A percentile compares a stretch with the other conserved stretches of the same genome.
Conservation (phyloP, 2,329 filamentous ascomycete species). For the Nectriaceae sp. region DNA sequence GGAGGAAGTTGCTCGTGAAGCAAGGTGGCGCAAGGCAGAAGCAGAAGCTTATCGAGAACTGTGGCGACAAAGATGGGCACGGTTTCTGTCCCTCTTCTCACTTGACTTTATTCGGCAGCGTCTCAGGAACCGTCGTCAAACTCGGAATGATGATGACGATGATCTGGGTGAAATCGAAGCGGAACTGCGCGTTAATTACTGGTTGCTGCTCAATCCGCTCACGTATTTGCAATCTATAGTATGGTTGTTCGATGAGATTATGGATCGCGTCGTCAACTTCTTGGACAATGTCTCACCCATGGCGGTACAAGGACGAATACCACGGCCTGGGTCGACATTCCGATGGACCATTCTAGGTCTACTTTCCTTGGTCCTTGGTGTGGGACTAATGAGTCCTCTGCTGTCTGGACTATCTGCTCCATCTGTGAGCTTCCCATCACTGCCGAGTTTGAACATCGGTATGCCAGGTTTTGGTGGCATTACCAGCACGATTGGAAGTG, state of each 20-base stretch:
- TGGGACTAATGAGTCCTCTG: neutral
- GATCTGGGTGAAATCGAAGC: constrained; percentile 12
- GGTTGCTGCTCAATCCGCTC: constrained; percentile 32
- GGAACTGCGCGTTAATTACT: constrained; percentile 20
- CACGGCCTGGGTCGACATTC: neutral
- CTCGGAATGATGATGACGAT: constrained; percentile 12
- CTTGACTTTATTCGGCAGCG: constrained; percentile 9
- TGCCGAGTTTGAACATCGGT: constrained; percentile 1
- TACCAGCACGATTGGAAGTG: constrained; percentile 19
- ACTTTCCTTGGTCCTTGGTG: constrained; percentile 7
- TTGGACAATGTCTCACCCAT: constrained; percentile 16
- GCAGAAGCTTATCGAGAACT: constrained; percentile 1
- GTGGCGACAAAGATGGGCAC: constrained; percentile 22
- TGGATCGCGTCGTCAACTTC: constrained; percentile 19
- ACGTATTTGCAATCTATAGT: constrained; percentile 31
- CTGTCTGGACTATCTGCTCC: neutral
- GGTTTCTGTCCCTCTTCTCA: constrained; percentile 24
- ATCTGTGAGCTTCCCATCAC: neutral
- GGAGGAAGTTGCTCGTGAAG: neutral
- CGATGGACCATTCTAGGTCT: neutral
- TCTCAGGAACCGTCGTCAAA: neutral
- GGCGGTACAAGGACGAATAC: constrained; percentile 1
- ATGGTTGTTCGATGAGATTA: constrained; percentile 23
- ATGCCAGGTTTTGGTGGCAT: constrained; percentile 17
- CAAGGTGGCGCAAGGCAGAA: neutral